phyloP scores from a whole-genome alignment of 2,329 filamentous ascomycete genomes.

The Eutypa lata region DNA sequence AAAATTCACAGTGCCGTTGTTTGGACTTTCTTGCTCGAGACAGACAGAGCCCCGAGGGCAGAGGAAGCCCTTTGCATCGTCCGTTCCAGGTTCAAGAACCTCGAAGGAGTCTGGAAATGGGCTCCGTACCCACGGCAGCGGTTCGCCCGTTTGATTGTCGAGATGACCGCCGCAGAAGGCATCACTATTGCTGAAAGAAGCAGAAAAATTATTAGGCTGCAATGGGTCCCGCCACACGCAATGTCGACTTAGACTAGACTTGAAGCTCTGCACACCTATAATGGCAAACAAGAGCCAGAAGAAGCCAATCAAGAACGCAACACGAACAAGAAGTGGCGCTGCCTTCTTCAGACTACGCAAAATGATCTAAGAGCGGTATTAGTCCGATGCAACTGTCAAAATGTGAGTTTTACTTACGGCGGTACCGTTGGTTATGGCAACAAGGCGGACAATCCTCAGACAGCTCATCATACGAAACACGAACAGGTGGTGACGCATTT shows the following conservation, averaged over 20 bases:
- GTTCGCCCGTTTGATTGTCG: constrained; percentile 52
- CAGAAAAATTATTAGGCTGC: constrained; percentile 50
- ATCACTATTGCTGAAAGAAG: constrained; percentile 60
- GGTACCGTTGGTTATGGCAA: constrained; percentile 90
- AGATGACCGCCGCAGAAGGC: constrained; percentile 87
- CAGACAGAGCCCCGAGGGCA: constrained; percentile 84
- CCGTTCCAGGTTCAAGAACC: constrained; percentile 49
- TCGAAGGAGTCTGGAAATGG: constrained; percentile 32
- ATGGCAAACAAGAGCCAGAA: constrained; percentile 99
- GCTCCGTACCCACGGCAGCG: constrained; percentile 65
- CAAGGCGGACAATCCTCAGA: constrained; percentile 84
- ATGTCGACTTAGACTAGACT: constrained; percentile 72
- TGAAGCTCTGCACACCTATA: constrained; percentile 94
- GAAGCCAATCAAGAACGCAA: constrained; percentile 91
- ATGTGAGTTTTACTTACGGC: constrained; percentile 55
- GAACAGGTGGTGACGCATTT: constrained; percentile 70
- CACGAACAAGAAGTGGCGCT: constrained; percentile 83
- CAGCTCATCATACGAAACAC: constrained; percentile 97
- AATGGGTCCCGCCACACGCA: constrained; percentile 73
- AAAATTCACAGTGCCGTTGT: constrained; percentile 83
- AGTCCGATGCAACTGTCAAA: constrained; percentile 11
- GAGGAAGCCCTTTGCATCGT: constrained; percentile 74
- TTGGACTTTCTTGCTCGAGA: constrained; percentile 75
- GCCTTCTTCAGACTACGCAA: constrained; percentile 93
- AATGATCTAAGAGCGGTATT: constrained; percentile 63